Conservation (phyloP, 202 grass and related monocot species). For the Carex sylvatica region DNA sequence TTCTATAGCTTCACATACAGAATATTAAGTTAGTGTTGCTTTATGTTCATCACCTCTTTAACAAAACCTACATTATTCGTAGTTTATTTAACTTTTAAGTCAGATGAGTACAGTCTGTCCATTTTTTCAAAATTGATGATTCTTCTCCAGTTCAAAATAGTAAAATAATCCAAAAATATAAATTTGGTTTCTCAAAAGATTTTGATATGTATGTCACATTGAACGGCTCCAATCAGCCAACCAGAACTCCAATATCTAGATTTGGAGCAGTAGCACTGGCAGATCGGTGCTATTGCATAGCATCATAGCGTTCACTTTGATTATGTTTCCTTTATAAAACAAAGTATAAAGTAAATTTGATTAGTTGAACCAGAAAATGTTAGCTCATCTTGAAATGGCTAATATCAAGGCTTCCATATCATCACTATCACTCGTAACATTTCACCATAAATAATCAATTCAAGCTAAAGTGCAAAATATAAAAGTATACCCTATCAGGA, state of each 20-base stretch:
- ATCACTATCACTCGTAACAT: not conserved
- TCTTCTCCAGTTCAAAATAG: not conserved
- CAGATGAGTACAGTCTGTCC: not conserved
- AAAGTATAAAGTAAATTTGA: not conserved
- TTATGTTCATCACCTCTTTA: not conserved
- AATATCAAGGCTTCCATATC: not conserved
- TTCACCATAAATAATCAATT: not conserved
- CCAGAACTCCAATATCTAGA: not conserved
- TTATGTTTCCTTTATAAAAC: not conserved
- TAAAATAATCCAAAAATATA: not conserved
- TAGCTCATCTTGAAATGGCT: not conserved
- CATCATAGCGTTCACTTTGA: not conserved
- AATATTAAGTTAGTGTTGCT: not conserved
- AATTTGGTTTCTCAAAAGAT: not conserved
- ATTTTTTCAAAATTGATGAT: not conserved
- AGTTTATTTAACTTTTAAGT: not conserved
- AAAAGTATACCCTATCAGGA: conserved; percentile 69
- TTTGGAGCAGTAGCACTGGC: not conserved
- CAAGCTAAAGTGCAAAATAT: not conserved
- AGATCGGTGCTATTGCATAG: not conserved
- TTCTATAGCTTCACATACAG: not conserved
- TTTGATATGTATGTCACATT: not conserved
- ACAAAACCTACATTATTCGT: conserved; percentile 1
- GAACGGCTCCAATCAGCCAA: not conserved
- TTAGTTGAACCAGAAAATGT: no score